Conservation (phyloP, 139 green algal species). For the Axilococcus clingmanii region DNA sequence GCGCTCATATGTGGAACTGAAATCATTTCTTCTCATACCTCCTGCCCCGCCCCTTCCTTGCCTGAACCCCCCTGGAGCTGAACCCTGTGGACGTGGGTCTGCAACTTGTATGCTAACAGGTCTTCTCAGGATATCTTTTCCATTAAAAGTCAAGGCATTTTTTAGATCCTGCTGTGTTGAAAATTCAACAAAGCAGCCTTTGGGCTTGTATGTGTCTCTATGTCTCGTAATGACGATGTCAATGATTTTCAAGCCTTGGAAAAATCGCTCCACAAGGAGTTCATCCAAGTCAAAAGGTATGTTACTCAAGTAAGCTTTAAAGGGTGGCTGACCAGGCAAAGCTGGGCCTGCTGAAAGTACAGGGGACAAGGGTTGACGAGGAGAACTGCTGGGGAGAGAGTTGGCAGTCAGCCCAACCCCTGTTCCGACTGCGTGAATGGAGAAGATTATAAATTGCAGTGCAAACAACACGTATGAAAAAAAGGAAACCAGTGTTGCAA, state of each 20-base stretch:
- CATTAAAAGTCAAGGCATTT: conserved; percentile 9
- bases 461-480: too few species aligned
- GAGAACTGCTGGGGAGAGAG: too few species aligned
- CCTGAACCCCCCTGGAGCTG: background rate
- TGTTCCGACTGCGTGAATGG: too few species aligned
- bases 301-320: conserved; percentile 40
- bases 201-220: conserved; percentile 31
- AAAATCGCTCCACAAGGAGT: conserved; percentile 15
- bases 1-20: background rate
- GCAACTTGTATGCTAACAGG: conserved; percentile 31
- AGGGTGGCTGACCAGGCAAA: conserved; percentile 31
- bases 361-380: too few species aligned
- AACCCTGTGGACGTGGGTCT: conserved; percentile 15
- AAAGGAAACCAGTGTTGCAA: background rate
- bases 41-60: background rate
- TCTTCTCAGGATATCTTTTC: conserved; percentile 17
- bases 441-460: too few species aligned
- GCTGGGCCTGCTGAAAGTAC: background rate
- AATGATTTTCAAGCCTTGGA: conserved; percentile 17
- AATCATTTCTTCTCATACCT: background rate
- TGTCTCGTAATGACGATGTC: conserved; percentile 37
- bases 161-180: conserved; percentile 8
- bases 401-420: too few species aligned
- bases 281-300: conserved; percentile 29
- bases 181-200: conserved; percentile 48